Evolutionary conservation across 2,329 filamentous ascomycete genomes (phyloP), one percentile per base, ranked within the genome.

Genomic region (Acephala macrosclerotiorum): DNA sequence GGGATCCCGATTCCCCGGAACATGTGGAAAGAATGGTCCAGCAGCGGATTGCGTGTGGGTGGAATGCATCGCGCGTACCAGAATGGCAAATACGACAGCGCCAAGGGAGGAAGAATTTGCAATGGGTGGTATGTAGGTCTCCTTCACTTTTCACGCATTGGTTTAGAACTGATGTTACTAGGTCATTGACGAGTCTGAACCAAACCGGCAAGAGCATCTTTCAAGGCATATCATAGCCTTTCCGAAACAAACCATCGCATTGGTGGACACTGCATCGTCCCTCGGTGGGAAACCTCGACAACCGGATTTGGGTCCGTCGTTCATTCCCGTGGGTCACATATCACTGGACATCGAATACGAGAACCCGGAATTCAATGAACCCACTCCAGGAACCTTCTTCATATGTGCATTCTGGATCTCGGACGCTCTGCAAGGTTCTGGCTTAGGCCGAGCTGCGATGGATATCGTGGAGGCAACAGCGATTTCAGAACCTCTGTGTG

Each of bases 21-120:
- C 81, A 84, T 53, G 71, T 75, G 47, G 66, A 78, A 64, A 75
- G 81, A 22, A 73, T 83, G 74, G 74, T 77, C 42, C 74, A 79
- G 26, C 81, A 83, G 71, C 77, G 81, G 12, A 66, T 81, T 8
- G 78, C 79, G 0, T 84, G 81, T 65, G 79, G 79, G 9, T 83
- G 81, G 81, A 75, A 78, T n/a, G 26, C 65, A 68, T 8, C 75
- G 80, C 1, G 68, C 76, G 76, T 83, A 33, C 62, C 66, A 33
- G 38, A 45, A 49, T 73, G 68, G 69, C 63, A 58, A 8, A 38
- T 59, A 26, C n/a, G 42, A 25, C 72, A 74, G 36, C 61, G 66
- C 56, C 42, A 62, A 12, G 71, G 70, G 12, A 49, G 63, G 8
- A 66, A 67, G 12, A 60, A 59, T 25, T 35, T 74, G 20, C 69